Conservation (phyloP, 257 asterid species). For the Fraxinus cuspidata region DNA sequence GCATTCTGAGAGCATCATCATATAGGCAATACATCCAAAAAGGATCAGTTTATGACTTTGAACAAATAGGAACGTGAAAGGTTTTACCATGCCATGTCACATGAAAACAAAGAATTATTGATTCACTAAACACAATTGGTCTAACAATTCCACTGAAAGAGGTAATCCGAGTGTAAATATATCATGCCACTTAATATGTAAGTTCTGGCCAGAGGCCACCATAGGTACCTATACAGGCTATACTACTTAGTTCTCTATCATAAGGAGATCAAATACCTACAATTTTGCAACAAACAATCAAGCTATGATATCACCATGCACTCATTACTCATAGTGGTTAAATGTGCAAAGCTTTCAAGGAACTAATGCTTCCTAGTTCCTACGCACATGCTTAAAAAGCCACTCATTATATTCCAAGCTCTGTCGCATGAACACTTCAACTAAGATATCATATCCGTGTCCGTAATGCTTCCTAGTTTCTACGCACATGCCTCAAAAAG, state of each 20-base stretch:
- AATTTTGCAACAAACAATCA: not conserved
- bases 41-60: not conserved
- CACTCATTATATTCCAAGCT: not conserved
- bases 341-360: not conserved
- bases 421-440: no score
- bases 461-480: no score
- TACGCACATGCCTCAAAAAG: no score
- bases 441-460: no score
- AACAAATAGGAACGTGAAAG: conserved; percentile 2
- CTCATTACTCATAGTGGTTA: not conserved
- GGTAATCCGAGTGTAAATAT: not conserved
- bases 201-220: not conserved
- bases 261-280: not conserved
- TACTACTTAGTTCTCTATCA: not conserved
- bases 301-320: not conserved
- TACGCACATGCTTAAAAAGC: not conserved
- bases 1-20: not conserved
- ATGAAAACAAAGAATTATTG: not conserved
- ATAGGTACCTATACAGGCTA: not conserved
- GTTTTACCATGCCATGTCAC: conserved; percentile 2
- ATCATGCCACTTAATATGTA: not conserved
- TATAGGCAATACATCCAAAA: not conserved
- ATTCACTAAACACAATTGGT: not conserved
- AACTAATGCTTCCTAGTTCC: not conserved
- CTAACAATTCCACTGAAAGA: not conserved